These are phyloP conservation scores for Neurospora africana DNA, from an alignment of 495 filamentous ascomycete species.

Conservation along the genomic window DNA sequence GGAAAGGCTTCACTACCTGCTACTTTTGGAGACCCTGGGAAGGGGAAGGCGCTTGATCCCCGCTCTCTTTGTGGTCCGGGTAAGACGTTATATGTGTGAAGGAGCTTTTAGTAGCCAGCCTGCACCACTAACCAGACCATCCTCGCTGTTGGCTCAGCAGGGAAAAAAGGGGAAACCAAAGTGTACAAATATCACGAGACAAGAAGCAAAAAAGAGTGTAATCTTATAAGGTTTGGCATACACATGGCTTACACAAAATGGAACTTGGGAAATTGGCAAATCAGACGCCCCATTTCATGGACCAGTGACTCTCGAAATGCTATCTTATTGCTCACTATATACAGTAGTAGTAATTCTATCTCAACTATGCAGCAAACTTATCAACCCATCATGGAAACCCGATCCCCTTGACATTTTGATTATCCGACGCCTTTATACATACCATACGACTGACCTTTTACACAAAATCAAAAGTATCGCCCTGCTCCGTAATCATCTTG, in stretches of 20 bases:
- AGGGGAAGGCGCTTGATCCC: background rate
- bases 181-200: background rate
- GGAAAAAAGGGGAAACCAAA: background rate
- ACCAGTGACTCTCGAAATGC: background rate
- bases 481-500: conserved; percentile 61
- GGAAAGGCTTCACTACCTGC: background rate
- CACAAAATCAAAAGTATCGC: conserved; percentile 84
- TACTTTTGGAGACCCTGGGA: background rate
- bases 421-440: background rate
- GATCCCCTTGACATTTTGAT: background rate
- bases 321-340: background rate
- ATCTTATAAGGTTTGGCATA: background rate
- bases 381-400: background rate
- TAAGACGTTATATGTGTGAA: background rate
- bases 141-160: background rate
- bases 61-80: background rate
- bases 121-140: background rate
- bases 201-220: background rate
- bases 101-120: background rate
- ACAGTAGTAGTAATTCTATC: background rate
- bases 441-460: conserved; percentile 2
- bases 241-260: background rate
- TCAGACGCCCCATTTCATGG: background rate
- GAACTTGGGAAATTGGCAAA: background rate
- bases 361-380: background rate